Evolutionary conservation across 257 asterid genomes (phyloP).

Genomic region (Orobanche coerulescens): DNA sequence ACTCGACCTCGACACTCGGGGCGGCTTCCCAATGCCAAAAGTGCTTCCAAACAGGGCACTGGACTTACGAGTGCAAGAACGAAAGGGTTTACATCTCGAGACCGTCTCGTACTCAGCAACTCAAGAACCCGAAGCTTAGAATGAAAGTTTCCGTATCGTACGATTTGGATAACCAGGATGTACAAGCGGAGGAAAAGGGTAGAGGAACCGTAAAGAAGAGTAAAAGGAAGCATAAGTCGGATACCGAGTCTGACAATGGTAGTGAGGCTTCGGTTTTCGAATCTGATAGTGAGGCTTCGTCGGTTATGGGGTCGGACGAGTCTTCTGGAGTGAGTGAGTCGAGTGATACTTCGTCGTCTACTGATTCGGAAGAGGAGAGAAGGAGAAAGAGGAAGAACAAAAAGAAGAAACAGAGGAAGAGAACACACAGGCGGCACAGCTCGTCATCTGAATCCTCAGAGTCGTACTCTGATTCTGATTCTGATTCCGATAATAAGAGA

Average conservation of each 20-base stretch:
- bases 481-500: conserved; percentile 71
- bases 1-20: conserved; percentile 36
- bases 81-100: conserved; percentile 86
- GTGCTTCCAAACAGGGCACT: conserved; percentile 80
- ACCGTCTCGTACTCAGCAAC: conserved; percentile 82
- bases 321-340: conserved; percentile 69
- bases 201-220: conserved; percentile 64
- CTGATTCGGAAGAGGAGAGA: conserved; percentile 92
- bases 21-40: conserved; percentile 81
- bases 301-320: conserved; percentile 57
- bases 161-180: conserved; percentile 62
- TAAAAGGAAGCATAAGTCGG: conserved; percentile 83
- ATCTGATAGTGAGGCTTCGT: conserved; percentile 58
- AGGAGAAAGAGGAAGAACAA: conserved; percentile 64
- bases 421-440: conserved; percentile 49
- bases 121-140: conserved; percentile 82
- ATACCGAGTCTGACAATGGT: conserved; percentile 47
- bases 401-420: conserved; percentile 53
- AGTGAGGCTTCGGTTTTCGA: conserved; percentile 91
- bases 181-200: conserved; percentile 33
- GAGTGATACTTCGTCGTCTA: conserved; percentile 58
- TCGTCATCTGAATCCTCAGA: conserved; percentile 78
- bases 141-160: conserved; percentile 58
- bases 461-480: conserved; percentile 69
- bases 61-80: conserved; percentile 95